Base-by-base conservation (phyloP, 192 early-diverging fungal genomes). In the Coemansia furcata region DNA sequence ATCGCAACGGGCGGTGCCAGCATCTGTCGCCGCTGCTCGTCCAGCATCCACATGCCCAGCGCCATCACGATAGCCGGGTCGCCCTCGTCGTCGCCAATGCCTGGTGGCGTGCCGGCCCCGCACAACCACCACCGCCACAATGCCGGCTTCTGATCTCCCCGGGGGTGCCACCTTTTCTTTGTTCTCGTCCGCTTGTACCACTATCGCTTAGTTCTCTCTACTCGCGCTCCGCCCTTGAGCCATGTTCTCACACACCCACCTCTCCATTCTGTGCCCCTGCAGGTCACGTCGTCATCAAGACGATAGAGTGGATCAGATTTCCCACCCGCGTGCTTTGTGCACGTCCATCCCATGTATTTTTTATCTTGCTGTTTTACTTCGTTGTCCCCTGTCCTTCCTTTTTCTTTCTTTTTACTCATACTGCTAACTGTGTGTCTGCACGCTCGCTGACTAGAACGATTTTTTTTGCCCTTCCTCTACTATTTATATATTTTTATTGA, bases 1-100 rank as follows among this genome's bases (percentile, higher is more conserved):
- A 85, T 85, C 35, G 80, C 80, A 0, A 83, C 80, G 17, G 80
- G 80, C 66, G 80, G 80, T 11, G 76, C 75, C 55, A 68, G 60
- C 49, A 67, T 72, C 30, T 83, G 80, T 69, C 77, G 77, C 66
- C 75, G 76, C 30, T 83, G 80, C 40, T 42, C 62, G 8, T 43
- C 60, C 19, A 60, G 58, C 49, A 78, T 83, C 4, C 68, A 70
- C 67, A 49, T 52, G 57, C 47, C 35, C 1, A 3, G 14, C 4
- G 42, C 36, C 10, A 4, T 35, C 12, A 38, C 54, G 29, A 17
- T 55, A 3, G 23, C 50, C 17, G 65, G 8, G 23, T 54, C 43
- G 62, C 40, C 44, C 17, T 44, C 42, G 62, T 43, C 37, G 62
- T 46, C 62, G 43, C 43, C 65, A 39, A 38, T 37, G 50, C 23